Percentiles rank a stretch among this genome's conserved stretches.
phyloP scores from a whole-genome alignment of 1,284 basidiomycete species.

The Amylostereum chailletii region DNA sequence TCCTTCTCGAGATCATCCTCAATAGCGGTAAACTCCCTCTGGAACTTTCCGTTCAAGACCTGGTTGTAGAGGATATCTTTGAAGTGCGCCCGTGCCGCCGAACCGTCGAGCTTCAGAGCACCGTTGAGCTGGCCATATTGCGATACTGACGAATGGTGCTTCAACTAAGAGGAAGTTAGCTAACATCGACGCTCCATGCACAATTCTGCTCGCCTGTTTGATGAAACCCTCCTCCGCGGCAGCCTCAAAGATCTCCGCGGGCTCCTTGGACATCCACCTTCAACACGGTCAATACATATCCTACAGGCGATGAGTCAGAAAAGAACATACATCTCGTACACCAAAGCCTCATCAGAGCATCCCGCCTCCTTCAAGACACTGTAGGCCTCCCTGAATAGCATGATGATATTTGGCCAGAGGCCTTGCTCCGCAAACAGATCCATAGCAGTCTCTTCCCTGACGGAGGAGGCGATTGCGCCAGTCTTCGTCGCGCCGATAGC shows the following conservation, averaged over 20 bases:
- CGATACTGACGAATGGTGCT: constrained; percentile 53
- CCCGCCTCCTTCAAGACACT: constrained; percentile 55
- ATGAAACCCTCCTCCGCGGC: constrained; percentile 62
- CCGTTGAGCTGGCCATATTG: constrained; percentile 57
- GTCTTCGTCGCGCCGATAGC: constrained; percentile 57
- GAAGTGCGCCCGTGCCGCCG: constrained; percentile 39
- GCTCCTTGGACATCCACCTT: constrained; percentile 70
- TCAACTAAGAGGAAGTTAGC: constrained; percentile 29
- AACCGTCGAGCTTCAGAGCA: constrained; percentile 46
- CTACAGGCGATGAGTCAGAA: background rate
- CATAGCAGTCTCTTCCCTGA: constrained; percentile 58
- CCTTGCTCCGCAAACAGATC: constrained; percentile 61
- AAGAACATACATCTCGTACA: constrained; percentile 49
- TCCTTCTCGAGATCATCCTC: constrained; percentile 53
- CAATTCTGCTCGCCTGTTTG: constrained; percentile 28
- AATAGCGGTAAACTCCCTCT: constrained; percentile 44
- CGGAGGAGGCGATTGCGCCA: constrained; percentile 58
- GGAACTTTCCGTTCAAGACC: constrained; percentile 54
- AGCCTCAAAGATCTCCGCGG: constrained; percentile 62
- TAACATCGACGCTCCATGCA: background rate
- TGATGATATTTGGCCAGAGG: constrained; percentile 60
- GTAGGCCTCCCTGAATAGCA: constrained; percentile 56
- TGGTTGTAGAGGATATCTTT: constrained; percentile 51
- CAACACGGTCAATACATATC: constrained; percentile 3
- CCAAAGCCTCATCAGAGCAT: constrained; percentile 59